These are phyloP conservation scores for Haplosporangium gracile DNA, from an alignment of 192 early-diverging fungal genomes.

Conservation along the genomic window DNA sequence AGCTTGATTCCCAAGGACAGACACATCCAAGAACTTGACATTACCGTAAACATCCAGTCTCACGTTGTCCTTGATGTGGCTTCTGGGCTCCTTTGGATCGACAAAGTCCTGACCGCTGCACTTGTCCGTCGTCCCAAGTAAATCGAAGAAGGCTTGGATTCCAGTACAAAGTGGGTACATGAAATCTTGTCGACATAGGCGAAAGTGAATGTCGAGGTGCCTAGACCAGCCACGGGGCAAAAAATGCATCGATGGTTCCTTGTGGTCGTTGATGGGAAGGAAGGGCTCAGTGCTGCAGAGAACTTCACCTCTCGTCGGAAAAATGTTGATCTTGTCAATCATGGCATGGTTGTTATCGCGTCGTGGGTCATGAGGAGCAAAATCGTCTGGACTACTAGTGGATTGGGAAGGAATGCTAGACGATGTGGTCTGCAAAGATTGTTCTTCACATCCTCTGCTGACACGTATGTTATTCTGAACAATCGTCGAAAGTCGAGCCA, in stretches of 20 bases:
- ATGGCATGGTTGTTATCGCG: conserved; percentile 62
- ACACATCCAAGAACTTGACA: conserved; percentile 4
- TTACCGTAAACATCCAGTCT: conserved; percentile 12
- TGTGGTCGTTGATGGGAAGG: conserved; percentile 56
- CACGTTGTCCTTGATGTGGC: conserved; percentile 7
- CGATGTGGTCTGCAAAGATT: not conserved
- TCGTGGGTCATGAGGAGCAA: not conserved
- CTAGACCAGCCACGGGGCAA: conserved; percentile 46
- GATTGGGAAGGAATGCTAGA: not conserved
- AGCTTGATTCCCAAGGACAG: not conserved
- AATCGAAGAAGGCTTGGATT: conserved; percentile 12
- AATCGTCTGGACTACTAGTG: not conserved
- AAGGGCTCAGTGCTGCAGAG: conserved; percentile 28
- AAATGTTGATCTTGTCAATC: conserved; percentile 51
- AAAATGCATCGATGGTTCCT: conserved; percentile 33
- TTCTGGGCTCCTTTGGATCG: not conserved
- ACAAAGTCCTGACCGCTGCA: not conserved
- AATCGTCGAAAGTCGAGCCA: not conserved
- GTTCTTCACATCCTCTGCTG: too few species aligned
- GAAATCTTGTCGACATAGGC: conserved; percentile 62
- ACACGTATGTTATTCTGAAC: not conserved
- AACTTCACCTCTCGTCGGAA: conserved; percentile 63
- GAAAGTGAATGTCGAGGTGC: conserved; percentile 64
- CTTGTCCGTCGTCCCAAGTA: not conserved
- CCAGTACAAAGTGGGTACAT: conserved; percentile 48